Conservation (phyloP, 140 eudicot genomes). For the Bidens hawaiensis region DNA sequence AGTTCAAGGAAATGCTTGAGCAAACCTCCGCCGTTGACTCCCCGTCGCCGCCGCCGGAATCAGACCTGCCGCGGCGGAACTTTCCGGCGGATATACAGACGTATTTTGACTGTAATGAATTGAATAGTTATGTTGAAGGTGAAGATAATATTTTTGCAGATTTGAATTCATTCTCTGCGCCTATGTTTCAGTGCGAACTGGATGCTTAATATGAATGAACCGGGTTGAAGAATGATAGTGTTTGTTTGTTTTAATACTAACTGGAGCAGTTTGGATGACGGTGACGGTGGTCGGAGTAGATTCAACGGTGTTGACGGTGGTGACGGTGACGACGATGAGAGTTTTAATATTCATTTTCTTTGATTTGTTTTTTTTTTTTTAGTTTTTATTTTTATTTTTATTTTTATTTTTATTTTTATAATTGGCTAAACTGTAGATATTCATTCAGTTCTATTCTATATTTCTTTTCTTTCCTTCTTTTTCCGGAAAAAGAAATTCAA, state of each 20-base stretch:
- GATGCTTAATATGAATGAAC: conserved; percentile 25
- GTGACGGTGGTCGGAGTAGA: background rate
- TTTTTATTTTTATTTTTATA: too few relatives aligned
- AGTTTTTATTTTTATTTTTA: too few relatives aligned
- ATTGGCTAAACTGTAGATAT: conserved; percentile 5
- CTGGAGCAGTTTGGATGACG: conserved; percentile 10
- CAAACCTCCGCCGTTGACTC: conserved; percentile 29
- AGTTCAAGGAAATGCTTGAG: conserved; percentile 59
- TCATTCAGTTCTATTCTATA: background rate
- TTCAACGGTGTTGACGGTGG: background rate
- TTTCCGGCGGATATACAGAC: conserved; percentile 85
- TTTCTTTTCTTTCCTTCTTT: background rate
- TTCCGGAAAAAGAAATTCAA: background rate
- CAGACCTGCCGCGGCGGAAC: conserved; percentile 51
- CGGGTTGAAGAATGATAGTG: background rate
- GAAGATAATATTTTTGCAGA: conserved; percentile 55
- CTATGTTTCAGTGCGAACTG: conserved; percentile 52
- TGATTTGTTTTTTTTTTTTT: too few relatives aligned
- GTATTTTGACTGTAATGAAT: conserved; percentile 57
- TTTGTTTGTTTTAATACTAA: background rate
- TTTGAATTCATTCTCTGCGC: conserved; percentile 23
- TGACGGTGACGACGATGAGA: background rate
- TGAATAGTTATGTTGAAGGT: conserved; percentile 42
- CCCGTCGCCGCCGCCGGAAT: conserved; percentile 43
- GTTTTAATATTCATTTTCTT: background rate